Evolutionary conservation across 2,329 filamentous ascomycete species (phyloP).

Genomic region (Colletotrichum chlorophyti): DNA sequence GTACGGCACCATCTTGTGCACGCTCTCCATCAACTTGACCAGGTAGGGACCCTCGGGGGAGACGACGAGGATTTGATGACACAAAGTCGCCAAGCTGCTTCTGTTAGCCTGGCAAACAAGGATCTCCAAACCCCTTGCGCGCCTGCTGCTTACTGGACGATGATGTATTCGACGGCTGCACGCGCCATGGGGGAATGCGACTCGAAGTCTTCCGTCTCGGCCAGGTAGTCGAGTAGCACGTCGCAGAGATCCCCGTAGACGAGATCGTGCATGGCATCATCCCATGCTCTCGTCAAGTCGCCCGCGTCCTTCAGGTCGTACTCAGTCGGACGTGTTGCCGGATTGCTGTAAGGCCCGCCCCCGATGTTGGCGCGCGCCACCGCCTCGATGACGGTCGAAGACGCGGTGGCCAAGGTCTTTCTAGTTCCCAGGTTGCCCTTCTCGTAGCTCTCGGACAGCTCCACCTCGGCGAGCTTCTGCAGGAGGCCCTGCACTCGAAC

Average conservation of each 20-base stretch:
- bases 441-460: slow-evolving; percentile 83
- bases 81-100: slow-evolving; percentile 71
- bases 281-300: slow-evolving; percentile 70
- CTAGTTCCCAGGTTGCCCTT: slow-evolving; percentile 77
- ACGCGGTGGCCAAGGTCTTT: slow-evolving; percentile 77
- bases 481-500: slow-evolving; percentile 66
- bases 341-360: slow-evolving; percentile 52
- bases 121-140: not conserved
- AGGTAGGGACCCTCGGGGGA: slow-evolving; percentile 80
- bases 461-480: slow-evolving; percentile 67
- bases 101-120: not conserved
- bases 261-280: slow-evolving; percentile 68
- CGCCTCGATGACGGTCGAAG: slow-evolving; percentile 73
- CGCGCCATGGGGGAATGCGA: slow-evolving; percentile 67
- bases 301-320: slow-evolving; percentile 67
- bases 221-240: slow-evolving; percentile 66
- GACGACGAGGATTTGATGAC: slow-evolving; percentile 75
- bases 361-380: slow-evolving; percentile 71
- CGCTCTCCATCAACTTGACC: slow-evolving; percentile 72
- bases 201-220: slow-evolving; percentile 67
- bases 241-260: slow-evolving; percentile 75
- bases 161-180: slow-evolving; percentile 69
- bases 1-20: slow-evolving; percentile 76
- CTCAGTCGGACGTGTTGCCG: slow-evolving; percentile 33
- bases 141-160: slow-evolving; percentile 67